Evolutionary conservation across 331 rosid genomes (phyloP), one percentile per base, ranked within the genome.

Genomic region (Dryas integrifolia): DNA sequence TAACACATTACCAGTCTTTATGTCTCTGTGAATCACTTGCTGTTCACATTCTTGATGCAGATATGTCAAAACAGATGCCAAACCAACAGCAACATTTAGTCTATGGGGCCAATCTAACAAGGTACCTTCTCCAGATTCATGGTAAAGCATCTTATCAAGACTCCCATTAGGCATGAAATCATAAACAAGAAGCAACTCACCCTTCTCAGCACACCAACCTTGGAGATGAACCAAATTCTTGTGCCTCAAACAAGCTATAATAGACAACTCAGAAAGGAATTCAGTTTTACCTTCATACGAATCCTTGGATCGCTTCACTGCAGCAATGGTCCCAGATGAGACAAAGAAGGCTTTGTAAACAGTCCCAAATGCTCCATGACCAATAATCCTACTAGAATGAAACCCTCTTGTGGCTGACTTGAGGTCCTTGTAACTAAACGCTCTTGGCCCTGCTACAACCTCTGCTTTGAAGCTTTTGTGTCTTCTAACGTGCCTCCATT

Each of bases 161-260:
- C 90, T 90, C 7, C 96, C 96, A 70, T 90, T 88, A 1, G 88
- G 89, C 98, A 92, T 92, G 46, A 88, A 92, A 71, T 92, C 98
- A 38, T 92, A 92, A n/a, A 92, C 96, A 48, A 92, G 96, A 43
- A 92, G 67, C 78, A 92, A 64, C 14, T 92, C 96, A 15, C 77
- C 84, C 46, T 90, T 90, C 76, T 88, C 96, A 60, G 80, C 92
- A 71, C 96, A 92, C 96, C 98, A 92, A 26, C 98, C 98, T 78
- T 76, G 86, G 64, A 92, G 94, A 70, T 90, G 98, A 65, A 86
- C 85, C 46, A 90, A 68, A 81, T 90, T 92, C 85, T 88, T 92
- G 76, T 92, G 96, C 69, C 98, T 77, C 79, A 92, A 85, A 63
- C 98, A 77, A 79, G 98, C 96, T 58, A 92, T 92, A 67, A 90